Evolutionary conservation across 2,329 filamentous ascomycete species (phyloP), one percentile per base, ranked within the genome.

Genomic region (Neonectria ditissima): DNA sequence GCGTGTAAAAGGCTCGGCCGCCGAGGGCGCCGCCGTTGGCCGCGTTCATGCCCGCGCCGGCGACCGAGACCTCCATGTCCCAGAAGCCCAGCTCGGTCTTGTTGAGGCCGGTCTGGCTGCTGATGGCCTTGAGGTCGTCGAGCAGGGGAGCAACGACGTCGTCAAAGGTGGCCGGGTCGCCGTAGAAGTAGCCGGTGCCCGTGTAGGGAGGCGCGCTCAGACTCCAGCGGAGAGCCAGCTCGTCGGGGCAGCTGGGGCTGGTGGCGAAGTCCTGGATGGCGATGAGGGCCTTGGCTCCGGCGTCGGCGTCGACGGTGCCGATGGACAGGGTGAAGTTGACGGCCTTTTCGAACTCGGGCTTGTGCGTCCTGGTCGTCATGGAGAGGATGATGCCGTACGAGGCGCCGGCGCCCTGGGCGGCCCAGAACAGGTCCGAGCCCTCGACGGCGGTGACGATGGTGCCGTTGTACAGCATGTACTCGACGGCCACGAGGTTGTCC

Each of bases 391-490:
- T 70, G 3, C 71, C 71, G 2, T 66, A 73, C 0, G 71, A 73
- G 4, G 71, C 48, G 5, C 62, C 71, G 7, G 71, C 71, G 16
- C 71, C 71, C 20, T 72, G 39, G 4, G 62, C 66, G 8, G 71
- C 71, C 71, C 71, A 73, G 20, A 73, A 65, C 2, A 73, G 68
- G 11, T 73, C 71, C 1, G 65, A 66, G 1, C 68, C 70, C 39
- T 62, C 55, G 1, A 43, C 41, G 3, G 68, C 68, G 6, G 72
- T 69, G 39, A 73, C 67, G 24, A 73, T 45, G 2, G 71, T 72
- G 7, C 71, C 71, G 14, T 73, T 72, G 57, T 69, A 72, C 9
- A 73, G 58, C 71, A 73, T 72, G 48, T 62, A 67, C 67, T 73
- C 67, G 5, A 69, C 63, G 14, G 62, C 58, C 0, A 73, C 69